Evolutionary conservation across 345 rosid genomes (phyloP).

Genomic region (Corchorus capsularis): DNA sequence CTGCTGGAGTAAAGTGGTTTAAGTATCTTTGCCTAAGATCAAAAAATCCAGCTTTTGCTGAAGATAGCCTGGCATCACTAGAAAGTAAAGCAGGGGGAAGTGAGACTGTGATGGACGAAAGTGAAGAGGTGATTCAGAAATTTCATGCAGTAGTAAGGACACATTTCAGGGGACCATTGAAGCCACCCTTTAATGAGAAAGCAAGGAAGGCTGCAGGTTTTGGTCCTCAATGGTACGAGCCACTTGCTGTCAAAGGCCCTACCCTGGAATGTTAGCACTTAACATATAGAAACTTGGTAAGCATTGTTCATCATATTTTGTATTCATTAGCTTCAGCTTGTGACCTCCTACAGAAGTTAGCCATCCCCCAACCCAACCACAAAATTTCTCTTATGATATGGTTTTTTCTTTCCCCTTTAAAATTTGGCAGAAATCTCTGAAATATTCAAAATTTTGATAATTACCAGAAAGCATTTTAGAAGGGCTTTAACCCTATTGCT

Average conservation of each 20-base stretch:
- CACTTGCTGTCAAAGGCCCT: slow-evolving; percentile 67
- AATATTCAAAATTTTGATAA: not conserved
- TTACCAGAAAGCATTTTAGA: not conserved
- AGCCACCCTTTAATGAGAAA: slow-evolving; percentile 85
- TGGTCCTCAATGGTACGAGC: slow-evolving; percentile 85
- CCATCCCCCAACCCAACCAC: not conserved
- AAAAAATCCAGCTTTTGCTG: slow-evolving; percentile 22
- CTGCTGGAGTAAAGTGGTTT: slow-evolving; percentile 93
- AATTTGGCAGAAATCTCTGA: not conserved
- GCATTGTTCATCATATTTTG: not conserved
- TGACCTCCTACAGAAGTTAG: not conserved
- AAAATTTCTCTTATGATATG: not conserved
- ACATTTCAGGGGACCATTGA: slow-evolving; percentile 90
- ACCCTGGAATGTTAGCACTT: not conserved
- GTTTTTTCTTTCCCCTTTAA: not conserved
- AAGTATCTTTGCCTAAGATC: slow-evolving; percentile 68
- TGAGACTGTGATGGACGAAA: slow-evolving; percentile 33
- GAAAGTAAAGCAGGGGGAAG: slow-evolving; percentile 29
- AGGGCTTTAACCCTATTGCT: not conserved
- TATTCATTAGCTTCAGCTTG: not conserved
- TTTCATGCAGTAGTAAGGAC: slow-evolving; percentile 68
- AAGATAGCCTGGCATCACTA: slow-evolving; percentile 19
- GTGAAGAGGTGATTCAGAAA: slow-evolving; percentile 55
- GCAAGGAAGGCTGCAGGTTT: slow-evolving; percentile 97
- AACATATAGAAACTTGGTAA: not conserved